Base-by-base conservation (phyloP, 2,329 filamentous ascomycete species). In the Aspergillus eucalypticola region DNA sequence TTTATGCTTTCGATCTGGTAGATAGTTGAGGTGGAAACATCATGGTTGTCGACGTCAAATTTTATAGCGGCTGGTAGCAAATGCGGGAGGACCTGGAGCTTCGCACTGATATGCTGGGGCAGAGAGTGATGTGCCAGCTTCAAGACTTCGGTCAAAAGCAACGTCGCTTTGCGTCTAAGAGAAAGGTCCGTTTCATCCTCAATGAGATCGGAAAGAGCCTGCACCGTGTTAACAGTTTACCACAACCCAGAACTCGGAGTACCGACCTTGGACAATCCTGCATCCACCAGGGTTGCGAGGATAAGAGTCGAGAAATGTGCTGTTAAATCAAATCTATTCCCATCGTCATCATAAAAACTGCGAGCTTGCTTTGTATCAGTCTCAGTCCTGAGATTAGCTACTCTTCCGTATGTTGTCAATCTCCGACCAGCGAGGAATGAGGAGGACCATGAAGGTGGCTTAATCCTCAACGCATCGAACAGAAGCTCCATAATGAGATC, bases 1-100 rank as follows among this genome's bases (percentile, higher is more conserved):
- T 94, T 99, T 66, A 99, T 92, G 72, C 94, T 97, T 78, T 96
- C 96, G 56, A 99, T 96, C 73, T 98, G 95, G 71, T 98, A 99
- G 11, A 99, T 91, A 17, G 96, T 96, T 7, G 92, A 89, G 7
- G 92, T 93, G 6, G 94, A 92, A 59, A 90, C 83, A 67, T 93
- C 93, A 57, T 91, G 88, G 23, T 87, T 84, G 29, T 93, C 86
- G 19, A 87, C 82, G 21, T 86, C 81, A 67, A 93, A 91, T 35
- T 87, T 84, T 2, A 90, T 84, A 4, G 93, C 92, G 0, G 88
- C 87, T 6, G 88, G 83, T 69, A 99, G 90, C 1, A 98, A 82
- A 62, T 94, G 89, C 0, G 95, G 95, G 17, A 99, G 84, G 5
- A 96, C 85, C 71, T 99, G 95, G 23, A 99, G 81, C 51, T 92